Evolutionary conservation across 306 rosid species (phyloP).

Genomic region (Sicyos edulis): DNA sequence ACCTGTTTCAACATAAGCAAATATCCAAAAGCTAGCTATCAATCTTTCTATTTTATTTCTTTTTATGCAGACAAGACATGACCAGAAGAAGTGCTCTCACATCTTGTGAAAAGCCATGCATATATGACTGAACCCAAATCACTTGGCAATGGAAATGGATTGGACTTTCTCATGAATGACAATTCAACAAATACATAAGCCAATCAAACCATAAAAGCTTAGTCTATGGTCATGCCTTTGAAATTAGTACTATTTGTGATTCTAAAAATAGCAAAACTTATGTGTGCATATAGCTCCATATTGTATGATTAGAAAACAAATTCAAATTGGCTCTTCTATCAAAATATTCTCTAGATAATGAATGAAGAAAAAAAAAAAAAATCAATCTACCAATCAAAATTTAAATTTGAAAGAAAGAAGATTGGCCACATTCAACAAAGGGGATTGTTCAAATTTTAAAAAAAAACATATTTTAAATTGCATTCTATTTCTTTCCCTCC

Average conservation of each 20-base stretch:
- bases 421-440: too few species aligned
- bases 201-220: not conserved
- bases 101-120: not conserved
- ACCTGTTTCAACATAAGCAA: not conserved
- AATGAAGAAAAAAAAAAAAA: not conserved
- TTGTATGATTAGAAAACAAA: not conserved
- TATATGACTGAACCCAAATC: conserved; percentile 3
- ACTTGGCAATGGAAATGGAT: not conserved
- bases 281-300: not conserved
- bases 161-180: conserved; percentile 6
- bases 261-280: not conserved
- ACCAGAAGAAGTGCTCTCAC: conserved; percentile 10
- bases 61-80: conserved; percentile 6
- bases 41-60: not conserved
- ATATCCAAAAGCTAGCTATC: not conserved
- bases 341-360: not conserved
- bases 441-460: too few species aligned
- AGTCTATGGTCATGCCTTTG: not conserved
- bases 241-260: not conserved
- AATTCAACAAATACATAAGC: not conserved
- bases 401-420: not conserved
- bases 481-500: too few species aligned
- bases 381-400: not conserved
- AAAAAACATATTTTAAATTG: too few species aligned
- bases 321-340: not conserved